These are phyloP conservation scores for Geosmithia morbida DNA, from an alignment of 2,329 filamentous ascomycete species.

Conservation along the genomic window DNA sequence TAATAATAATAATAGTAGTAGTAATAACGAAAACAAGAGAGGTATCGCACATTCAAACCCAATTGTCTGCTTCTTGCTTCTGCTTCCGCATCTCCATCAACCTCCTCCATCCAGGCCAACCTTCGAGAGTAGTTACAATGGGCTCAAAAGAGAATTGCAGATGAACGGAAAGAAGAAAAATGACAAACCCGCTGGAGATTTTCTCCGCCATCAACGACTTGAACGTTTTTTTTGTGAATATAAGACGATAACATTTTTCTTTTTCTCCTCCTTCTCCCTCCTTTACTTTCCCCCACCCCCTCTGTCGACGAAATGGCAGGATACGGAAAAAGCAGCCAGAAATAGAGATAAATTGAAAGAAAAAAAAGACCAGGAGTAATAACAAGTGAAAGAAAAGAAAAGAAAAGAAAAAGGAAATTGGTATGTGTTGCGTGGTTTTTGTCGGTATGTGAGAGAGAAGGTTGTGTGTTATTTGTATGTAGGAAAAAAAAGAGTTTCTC, in stretches of 20 bases:
- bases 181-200: too few relatives aligned
- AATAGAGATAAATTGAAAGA: too few relatives aligned
- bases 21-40: slow-evolving; percentile 1
- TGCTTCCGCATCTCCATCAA: not conserved
- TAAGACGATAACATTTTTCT: too few relatives aligned
- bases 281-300: too few relatives aligned
- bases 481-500: not conserved
- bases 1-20: not conserved
- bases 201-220: too few relatives aligned
- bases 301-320: too few relatives aligned
- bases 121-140: too few relatives aligned
- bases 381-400: not conserved
- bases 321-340: not conserved
- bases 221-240: too few relatives aligned
- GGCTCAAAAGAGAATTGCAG: too few relatives aligned
- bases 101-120: not conserved
- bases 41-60: slow-evolving; percentile 1
- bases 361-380: not conserved
- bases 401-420: not conserved
- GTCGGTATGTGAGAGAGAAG: not conserved
- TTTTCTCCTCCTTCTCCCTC: too few relatives aligned
- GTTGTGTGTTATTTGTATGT: not conserved
- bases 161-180: too few relatives aligned
- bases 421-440: not conserved
- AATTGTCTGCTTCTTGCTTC: too few relatives aligned